Percentiles rank a stretch among this genome's conserved stretches.
Conservation (phyloP, 176 grass and related monocot genomes). For the Panicum miliaceum region DNA sequence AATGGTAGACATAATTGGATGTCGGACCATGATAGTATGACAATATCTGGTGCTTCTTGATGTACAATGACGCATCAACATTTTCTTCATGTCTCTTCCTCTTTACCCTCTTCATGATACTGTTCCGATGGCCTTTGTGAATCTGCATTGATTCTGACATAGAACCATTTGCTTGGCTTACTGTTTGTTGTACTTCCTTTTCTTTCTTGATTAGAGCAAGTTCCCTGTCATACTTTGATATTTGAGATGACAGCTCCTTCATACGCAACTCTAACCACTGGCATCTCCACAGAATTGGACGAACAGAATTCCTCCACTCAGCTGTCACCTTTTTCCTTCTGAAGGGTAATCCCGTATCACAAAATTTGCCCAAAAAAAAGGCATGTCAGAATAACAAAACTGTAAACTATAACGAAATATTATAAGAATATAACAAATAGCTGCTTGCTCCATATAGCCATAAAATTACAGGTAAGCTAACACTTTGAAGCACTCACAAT, state of each 20-base stretch:
- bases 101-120: slow-evolving; percentile 78
- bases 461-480: slow-evolving; percentile 20
- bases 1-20: slow-evolving; percentile 27
- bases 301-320: slow-evolving; percentile 75
- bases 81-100: slow-evolving; percentile 77
- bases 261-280: slow-evolving; percentile 89
- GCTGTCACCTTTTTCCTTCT: slow-evolving; percentile 89
- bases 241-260: slow-evolving; percentile 70
- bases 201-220: slow-evolving; percentile 68
- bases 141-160: slow-evolving; percentile 50
- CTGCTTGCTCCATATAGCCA: slow-evolving; percentile 11
- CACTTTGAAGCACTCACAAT: slow-evolving; percentile 7
- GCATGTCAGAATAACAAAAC: slow-evolving; percentile 19
- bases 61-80: slow-evolving; percentile 62
- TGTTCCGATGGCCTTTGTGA: slow-evolving; percentile 53
- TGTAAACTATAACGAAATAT: not conserved
- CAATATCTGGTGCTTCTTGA: slow-evolving; percentile 66
- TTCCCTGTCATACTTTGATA: slow-evolving; percentile 83
- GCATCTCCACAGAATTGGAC: slow-evolving; percentile 76
- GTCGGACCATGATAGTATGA: slow-evolving; percentile 82
- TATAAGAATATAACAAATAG: slow-evolving; percentile 1
- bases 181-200: slow-evolving; percentile 63
- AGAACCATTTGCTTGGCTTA: slow-evolving; percentile 65
- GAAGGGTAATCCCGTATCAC: slow-evolving; percentile 31
- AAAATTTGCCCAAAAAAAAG: slow-evolving; percentile 34